A percentile compares a stretch with the other conserved stretches of the same genome.
phyloP scores from a whole-genome alignment of 768 basidiomycete species.

The Mrakia hoshinonis region DNA sequence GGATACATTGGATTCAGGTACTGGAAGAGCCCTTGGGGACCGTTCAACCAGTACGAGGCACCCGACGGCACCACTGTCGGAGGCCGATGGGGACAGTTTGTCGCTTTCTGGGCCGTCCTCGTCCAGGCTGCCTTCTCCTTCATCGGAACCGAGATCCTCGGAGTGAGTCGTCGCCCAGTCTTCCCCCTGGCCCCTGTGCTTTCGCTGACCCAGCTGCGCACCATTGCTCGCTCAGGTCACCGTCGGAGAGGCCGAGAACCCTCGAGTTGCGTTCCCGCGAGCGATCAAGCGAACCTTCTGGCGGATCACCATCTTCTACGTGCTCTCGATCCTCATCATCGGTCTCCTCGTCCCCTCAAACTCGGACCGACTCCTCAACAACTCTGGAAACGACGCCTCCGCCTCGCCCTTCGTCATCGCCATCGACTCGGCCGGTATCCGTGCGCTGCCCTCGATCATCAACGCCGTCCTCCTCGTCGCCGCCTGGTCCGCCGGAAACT shows the following conservation, averaged over 20 bases:
- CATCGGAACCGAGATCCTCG: slow-evolving; percentile 26
- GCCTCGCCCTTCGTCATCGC: slow-evolving; percentile 34
- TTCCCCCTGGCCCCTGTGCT: no score
- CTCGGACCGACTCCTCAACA: slow-evolving; percentile 30
- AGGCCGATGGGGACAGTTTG: slow-evolving; percentile 30
- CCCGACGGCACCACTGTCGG: slow-evolving; percentile 7
- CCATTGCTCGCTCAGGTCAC: slow-evolving; percentile 30
- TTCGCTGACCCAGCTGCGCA: neutral
- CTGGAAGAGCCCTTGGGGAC: slow-evolving; percentile 32
- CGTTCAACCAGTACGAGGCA: slow-evolving; percentile 28
- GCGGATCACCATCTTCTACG: slow-evolving; percentile 35
- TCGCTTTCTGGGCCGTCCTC: slow-evolving; percentile 45
- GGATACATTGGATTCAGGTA: slow-evolving; percentile 29
- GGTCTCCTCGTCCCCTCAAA: slow-evolving; percentile 38
- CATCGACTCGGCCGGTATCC: slow-evolving; percentile 40
- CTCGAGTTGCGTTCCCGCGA: slow-evolving; percentile 38
- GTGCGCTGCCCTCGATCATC: slow-evolving; percentile 38
- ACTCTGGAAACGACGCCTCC: slow-evolving; percentile 26
- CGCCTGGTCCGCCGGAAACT: slow-evolving; percentile 43
- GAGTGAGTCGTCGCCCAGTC: slow-evolving; percentile 40
- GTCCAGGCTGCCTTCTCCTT: slow-evolving; percentile 27
- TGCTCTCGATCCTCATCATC: slow-evolving; percentile 36
- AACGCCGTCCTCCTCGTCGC: slow-evolving; percentile 41
- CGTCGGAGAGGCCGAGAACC: slow-evolving; percentile 47
- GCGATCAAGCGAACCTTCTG: slow-evolving; percentile 27